Evolutionary conservation across 768 basidiomycete species (phyloP), one percentile per base, ranked within the genome.

Genomic region (Lactarius tabidus): DNA sequence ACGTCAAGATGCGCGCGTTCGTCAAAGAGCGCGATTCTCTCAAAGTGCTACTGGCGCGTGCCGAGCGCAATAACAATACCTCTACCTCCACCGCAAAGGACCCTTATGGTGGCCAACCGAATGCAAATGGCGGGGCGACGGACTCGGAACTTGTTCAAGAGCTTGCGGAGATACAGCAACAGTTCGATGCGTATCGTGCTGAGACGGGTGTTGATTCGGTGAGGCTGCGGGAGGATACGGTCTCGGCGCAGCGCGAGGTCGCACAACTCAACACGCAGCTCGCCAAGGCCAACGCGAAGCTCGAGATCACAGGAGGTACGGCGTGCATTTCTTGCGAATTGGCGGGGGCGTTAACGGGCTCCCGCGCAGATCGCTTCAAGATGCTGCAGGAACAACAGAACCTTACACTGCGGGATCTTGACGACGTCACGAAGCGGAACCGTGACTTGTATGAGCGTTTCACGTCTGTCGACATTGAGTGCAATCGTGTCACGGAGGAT

Each of bases 21-120:
- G 83, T 89, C 76, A 91, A 91, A 75, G 96, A 98, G 76, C 79
- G 93, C 6, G 97, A 97, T 70, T 84, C 92, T 53, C 82, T 95
- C 68, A 88, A 86, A 70, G 81, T 82, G 43, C 84, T 97, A 82
- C 79, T 95, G 18, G 79, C 80, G 20, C 77, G 90, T 58, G 79
- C 81, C 17, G 79, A 84, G 70, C 80, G 74, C 31, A 33, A 73
- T 72, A 23, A 61, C 33, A 33, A 33, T 33, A 33, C 8, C 33
- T n/a, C n/a, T n/a, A 33, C 33, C 8, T 33, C 33, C 57, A 14
- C 33, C 43, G 28, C 68, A 65, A 59, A 61, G 23, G 62, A 70
- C 4, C 3, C 33, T 8, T 39, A 74, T 51, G 76, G 74, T 28
- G 74, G 70, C 23, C 64, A 70, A 41, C 29, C 62, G 31, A 57